Percentiles rank a stretch among this genome's conserved stretches.
Evolutionary conservation across 495 filamentous ascomycete species (phyloP).

Genomic region (Hyaloscypha variabilis): DNA sequence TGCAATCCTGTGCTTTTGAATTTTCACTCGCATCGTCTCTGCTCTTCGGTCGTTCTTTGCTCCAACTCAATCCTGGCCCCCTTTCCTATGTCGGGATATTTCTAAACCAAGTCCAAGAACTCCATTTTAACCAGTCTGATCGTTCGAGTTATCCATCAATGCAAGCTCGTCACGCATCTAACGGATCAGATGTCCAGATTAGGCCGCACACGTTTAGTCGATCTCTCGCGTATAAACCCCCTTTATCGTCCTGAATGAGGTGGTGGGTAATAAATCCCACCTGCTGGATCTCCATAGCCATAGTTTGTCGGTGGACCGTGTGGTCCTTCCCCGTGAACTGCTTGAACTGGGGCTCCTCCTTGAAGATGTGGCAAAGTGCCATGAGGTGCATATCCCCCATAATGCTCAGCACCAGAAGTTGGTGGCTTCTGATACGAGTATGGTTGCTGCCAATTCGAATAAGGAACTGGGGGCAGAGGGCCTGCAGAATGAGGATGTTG

Average conservation of each 20-base stretch:
- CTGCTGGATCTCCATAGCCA: constrained; percentile 27
- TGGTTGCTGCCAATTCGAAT: constrained; percentile 29
- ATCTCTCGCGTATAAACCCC: neutral
- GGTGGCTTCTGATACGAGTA: constrained; percentile 31
- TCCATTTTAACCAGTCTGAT: neutral
- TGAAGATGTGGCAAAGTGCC: constrained; percentile 14
- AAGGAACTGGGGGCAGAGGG: constrained; percentile 22
- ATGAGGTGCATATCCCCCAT: constrained; percentile 24
- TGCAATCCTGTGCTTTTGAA: neutral
- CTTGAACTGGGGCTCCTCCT: neutral
- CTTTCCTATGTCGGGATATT: neutral
- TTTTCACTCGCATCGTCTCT: neutral
- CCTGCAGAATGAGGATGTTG: constrained; percentile 26
- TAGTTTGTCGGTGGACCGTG: constrained; percentile 17
- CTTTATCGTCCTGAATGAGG: constrained; percentile 24
- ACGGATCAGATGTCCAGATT: neutral
- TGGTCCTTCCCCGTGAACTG: neutral
- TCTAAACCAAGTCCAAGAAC: neutral
- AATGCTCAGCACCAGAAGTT: constrained; percentile 19
- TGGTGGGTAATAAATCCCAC: constrained; percentile 27
- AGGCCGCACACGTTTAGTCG: neutral
- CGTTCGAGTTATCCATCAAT: neutral
- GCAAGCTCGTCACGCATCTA: neutral
- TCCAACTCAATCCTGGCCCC: neutral
- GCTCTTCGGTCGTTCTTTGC: neutral